These are phyloP conservation scores for Cryptosporidium felis DNA, from an alignment of 169 alveolate genomes.

Conservation along the genomic window DNA sequence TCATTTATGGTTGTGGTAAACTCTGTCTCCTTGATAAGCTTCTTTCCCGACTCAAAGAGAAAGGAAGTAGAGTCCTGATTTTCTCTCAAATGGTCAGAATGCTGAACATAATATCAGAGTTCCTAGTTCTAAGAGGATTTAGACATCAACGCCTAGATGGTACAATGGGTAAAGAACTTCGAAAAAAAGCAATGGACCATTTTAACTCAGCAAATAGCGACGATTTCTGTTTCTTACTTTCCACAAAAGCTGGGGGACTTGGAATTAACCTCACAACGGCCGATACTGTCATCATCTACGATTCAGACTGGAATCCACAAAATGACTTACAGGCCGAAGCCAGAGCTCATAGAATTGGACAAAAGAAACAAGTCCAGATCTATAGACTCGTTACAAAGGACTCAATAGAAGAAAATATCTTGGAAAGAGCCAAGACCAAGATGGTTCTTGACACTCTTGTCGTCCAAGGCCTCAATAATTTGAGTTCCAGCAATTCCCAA, in stretches of 20 bases:
- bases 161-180: conserved; percentile 94
- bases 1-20: conserved; percentile 91
- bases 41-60: conserved; percentile 87
- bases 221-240: conserved; percentile 94
- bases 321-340: conserved; percentile 99
- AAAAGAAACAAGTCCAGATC: conserved; percentile 93
- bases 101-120: conserved; percentile 96
- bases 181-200: conserved; percentile 95
- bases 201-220: conserved; percentile 92
- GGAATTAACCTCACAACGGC: conserved; percentile 95
- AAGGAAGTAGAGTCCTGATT: conserved; percentile 93
- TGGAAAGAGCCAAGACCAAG: conserved; percentile 97
- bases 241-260: conserved; percentile 98
- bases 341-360: conserved; percentile 98
- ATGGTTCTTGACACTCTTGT: conserved; percentile 96
- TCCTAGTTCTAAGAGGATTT: conserved; percentile 91
- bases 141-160: conserved; percentile 98
- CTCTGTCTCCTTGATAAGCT: conserved; percentile 93
- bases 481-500: conserved; percentile 79
- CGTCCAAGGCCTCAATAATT: conserved; percentile 89
- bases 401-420: conserved; percentile 96
- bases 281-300: conserved; percentile 94
- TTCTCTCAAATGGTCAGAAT: conserved; percentile 96
- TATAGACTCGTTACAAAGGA: conserved; percentile 94
- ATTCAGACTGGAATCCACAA: conserved; percentile 99